phyloP scores from a whole-genome alignment of 179 eudicot genomes.

The Corrigiola litoralis region DNA sequence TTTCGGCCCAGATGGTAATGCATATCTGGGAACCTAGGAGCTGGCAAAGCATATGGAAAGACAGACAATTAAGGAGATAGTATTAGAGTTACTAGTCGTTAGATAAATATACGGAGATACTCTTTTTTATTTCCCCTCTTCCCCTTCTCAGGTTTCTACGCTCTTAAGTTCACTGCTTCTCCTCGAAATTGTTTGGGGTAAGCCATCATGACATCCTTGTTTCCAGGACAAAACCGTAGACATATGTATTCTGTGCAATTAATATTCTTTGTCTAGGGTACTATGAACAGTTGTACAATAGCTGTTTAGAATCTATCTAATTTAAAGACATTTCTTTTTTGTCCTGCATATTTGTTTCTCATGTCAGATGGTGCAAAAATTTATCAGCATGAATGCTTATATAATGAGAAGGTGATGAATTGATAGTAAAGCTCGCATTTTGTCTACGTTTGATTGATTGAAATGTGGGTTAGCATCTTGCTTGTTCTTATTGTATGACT shows the following conservation, averaged over 20 bases:
- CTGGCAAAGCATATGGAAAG: no score
- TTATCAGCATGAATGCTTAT: no score
- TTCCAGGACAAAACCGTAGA: constrained; percentile 10
- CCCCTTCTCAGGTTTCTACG: constrained; percentile 1
- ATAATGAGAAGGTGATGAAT: no score
- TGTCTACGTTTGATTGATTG: no score
- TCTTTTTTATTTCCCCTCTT: not conserved
- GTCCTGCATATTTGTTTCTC: not conserved
- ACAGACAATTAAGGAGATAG: constrained; percentile 1
- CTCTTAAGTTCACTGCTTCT: constrained; percentile 6
- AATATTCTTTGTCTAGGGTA: constrained; percentile 19
- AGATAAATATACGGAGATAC: constrained; percentile 18
- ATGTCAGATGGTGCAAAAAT: no score
- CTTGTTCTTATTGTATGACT: no score
- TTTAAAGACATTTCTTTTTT: constrained; percentile 9
- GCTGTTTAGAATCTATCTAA: constrained; percentile 26
- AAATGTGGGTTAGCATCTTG: no score
- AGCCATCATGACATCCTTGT: constrained; percentile 13
- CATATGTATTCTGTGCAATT: constrained; percentile 21
- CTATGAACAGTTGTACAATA: constrained; percentile 20
- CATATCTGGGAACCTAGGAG: constrained; percentile 13
- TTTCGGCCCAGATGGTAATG: constrained; percentile 19
- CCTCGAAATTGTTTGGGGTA: constrained; percentile 15
- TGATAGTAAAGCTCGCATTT: no score
- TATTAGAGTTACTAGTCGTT: constrained; percentile 9